Evolutionary conservation across 2,329 filamentous ascomycete species (phyloP).

Genomic region (Ramularia collo-cygni): DNA sequence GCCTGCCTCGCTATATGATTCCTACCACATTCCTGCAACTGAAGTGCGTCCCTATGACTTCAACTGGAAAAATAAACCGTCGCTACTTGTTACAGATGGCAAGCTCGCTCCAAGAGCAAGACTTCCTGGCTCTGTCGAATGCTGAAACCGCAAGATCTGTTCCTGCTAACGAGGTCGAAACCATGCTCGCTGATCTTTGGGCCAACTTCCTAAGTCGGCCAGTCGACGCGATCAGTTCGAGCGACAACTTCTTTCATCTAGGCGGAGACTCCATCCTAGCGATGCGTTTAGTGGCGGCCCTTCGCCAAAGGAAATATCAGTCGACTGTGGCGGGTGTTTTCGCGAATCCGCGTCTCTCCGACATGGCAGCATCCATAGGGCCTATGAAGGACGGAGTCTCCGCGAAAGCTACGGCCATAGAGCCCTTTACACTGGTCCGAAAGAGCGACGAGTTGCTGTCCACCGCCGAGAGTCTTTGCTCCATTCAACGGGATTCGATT

Average conservation of each 20-base stretch:
- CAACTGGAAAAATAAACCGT: conserved; percentile 4
- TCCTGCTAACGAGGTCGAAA: not conserved
- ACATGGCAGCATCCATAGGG: conserved; percentile 1
- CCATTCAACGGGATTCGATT: conserved; percentile 12
- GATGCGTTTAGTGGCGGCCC: conserved; percentile 18
- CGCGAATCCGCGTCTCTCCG: conserved; percentile 1
- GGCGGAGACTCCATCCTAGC: conserved; percentile 39
- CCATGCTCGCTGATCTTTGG: not conserved
- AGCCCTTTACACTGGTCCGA: too few relatives aligned
- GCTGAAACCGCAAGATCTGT: too few relatives aligned
- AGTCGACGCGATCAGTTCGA: conserved; percentile 18
- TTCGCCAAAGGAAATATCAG: not conserved
- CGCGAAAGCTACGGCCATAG: too few relatives aligned
- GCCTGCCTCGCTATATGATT: conserved; percentile 1
- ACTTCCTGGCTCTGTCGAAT: not conserved
- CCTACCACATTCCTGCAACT: conserved; percentile 2
- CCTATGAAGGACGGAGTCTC: too few relatives aligned
- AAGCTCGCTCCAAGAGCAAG: not conserved
- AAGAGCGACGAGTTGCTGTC: too few relatives aligned
- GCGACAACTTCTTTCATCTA: conserved; percentile 38
- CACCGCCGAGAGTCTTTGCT: not conserved
- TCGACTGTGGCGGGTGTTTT: conserved; percentile 4
- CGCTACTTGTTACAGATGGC: not conserved
- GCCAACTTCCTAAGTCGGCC: not conserved
- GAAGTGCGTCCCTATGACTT: not conserved